Base-by-base conservation (phyloP, 208 protist genomes). In the Entamoeba invadens region DNA sequence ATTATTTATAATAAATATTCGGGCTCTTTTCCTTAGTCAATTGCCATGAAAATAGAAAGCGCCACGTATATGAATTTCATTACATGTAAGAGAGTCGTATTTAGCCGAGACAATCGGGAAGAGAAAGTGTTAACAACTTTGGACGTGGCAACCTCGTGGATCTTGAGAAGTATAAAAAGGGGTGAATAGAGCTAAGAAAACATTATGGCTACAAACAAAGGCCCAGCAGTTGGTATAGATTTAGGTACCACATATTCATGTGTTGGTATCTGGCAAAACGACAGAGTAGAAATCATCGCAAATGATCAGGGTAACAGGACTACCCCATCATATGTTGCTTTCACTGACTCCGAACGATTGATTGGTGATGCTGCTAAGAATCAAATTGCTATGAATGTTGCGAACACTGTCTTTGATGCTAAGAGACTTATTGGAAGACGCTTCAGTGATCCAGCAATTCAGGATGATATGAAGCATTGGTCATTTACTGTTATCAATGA, bases 341-440 rank as follows among this genome's bases (percentile, higher is more conserved):
- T 97, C n/a, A 96, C 94, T 21, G 95, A 96, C 21, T 46, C 47
- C 44, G 72, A 91, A 91, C 47, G 92, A n/a, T 93, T 98, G 8
- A 96, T 97, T 72, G 97, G 97, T 94, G 96, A 97, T 77, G 96
- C 96, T 18, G 97, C 97, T 72, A 97, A 97, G 94, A 97, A 96
- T 93, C 97, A 98, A 95, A 96, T 96, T 31, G 96, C 97, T 44
- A 95, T 97, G 95, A 98, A 98, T 95, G 97, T 97, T 72, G 50
- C 95, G 57, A 98, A 98, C 95, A 98, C 98, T 6, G 95, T 98
- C 44, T 98, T 98, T 94, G 98, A 98, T 95, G 96, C 97, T 72
- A 98, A 98, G 96, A 96, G 98, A 77, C 95, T 98, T 1, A 98
- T 98, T 92, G 97, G 97, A 42, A 95, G 97, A 92, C 95, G 96